These are phyloP conservation scores for Cyberlindnera americana DNA, from an alignment of 805 yeast genomes.

Conservation along the genomic window DNA sequence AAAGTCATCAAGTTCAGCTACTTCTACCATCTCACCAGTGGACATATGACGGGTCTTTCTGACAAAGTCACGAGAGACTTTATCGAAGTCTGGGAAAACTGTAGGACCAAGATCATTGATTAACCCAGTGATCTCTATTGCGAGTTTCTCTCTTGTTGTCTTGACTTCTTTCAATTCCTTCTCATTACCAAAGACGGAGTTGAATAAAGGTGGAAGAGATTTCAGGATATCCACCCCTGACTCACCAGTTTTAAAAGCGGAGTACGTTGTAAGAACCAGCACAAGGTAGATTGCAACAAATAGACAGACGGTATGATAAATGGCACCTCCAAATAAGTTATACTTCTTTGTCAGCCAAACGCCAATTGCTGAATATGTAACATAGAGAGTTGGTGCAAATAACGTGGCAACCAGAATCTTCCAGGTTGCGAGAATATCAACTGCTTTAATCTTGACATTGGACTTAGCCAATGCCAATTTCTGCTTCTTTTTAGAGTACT, in stretches of 20 bases:
- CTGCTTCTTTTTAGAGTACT: conserved; percentile 69
- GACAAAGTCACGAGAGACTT: conserved; percentile 13
- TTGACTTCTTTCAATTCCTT: conserved; percentile 50
- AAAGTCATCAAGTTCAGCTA: background rate
- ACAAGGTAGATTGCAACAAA: conserved; percentile 50
- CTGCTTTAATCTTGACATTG: conserved; percentile 83
- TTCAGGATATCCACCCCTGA: conserved; percentile 84
- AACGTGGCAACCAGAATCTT: conserved; percentile 81
- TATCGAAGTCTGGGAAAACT: conserved; percentile 81
- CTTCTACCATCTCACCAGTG: background rate
- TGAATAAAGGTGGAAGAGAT: conserved; percentile 68
- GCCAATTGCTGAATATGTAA: conserved; percentile 58
- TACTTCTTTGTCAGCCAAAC: conserved; percentile 36
- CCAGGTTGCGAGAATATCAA: conserved; percentile 95
- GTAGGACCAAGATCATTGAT: conserved; percentile 84
- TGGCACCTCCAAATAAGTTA: conserved; percentile 16
- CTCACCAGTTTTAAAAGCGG: conserved; percentile 87
- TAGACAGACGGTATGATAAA: conserved; percentile 22
- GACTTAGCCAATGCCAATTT: conserved; percentile 83
- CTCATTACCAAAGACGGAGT: conserved; percentile 37
- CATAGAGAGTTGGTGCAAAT: conserved; percentile 79
- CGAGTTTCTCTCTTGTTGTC: conserved; percentile 53
- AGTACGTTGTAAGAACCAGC: conserved; percentile 72
- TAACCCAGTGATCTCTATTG: conserved; percentile 68
- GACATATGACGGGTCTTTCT: conserved; percentile 17